Conservation (phyloP, 495 filamentous ascomycete species). For the Trichoderma virens region DNA sequence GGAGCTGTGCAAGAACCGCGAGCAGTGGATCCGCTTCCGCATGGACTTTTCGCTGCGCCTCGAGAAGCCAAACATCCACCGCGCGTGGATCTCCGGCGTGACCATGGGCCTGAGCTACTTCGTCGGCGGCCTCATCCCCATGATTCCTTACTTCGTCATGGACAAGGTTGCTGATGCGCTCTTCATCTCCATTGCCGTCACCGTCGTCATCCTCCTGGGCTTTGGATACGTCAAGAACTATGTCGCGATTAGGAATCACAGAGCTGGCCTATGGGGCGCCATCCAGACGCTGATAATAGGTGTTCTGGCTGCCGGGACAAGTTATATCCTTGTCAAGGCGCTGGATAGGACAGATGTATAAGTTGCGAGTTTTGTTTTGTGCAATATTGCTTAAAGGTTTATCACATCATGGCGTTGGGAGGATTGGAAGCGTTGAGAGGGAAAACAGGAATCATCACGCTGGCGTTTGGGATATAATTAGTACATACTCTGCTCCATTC, state of each 20-base stretch:
- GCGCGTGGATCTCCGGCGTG: constrained; percentile 39
- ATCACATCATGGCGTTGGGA: background rate
- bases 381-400: background rate
- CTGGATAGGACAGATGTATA: constrained; percentile 15
- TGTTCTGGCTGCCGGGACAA: constrained; percentile 34
- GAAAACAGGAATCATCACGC: background rate
- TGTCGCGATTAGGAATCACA: constrained; percentile 27
- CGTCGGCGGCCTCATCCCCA: constrained; percentile 47
- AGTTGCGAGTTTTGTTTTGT: background rate
- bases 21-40: constrained; percentile 43
- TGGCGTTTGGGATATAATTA: background rate
- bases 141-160: constrained; percentile 50
- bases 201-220: constrained; percentile 39
- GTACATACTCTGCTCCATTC: background rate
- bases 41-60: constrained; percentile 48
- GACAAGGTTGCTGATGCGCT: constrained; percentile 35
- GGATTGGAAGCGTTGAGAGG: background rate
- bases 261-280: constrained; percentile 31
- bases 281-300: constrained; percentile 36
- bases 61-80: constrained; percentile 31
- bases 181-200: constrained; percentile 42
- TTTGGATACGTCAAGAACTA: constrained; percentile 49
- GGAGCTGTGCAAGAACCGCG: constrained; percentile 29
- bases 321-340: constrained; percentile 33
- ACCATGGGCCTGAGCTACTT: constrained; percentile 49